A percentile compares a stretch with the other conserved stretches of the same genome.
Evolutionary conservation across 768 basidiomycete species (phyloP).

Genomic region (Tulasnella sp.): DNA sequence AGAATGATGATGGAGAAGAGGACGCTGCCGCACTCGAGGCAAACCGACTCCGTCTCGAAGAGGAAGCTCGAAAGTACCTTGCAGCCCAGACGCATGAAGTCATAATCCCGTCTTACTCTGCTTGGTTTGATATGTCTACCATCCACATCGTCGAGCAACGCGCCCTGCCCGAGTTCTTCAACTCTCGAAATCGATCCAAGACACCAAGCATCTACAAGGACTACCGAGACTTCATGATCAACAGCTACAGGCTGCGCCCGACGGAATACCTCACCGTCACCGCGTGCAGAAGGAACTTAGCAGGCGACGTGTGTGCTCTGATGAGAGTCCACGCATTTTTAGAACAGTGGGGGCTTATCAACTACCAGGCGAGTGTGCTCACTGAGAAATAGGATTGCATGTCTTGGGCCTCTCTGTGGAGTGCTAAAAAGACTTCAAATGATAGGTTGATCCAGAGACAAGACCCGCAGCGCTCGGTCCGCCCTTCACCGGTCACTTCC

Average conservation of each 20-base stretch:
- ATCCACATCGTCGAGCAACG: conserved; percentile 87
- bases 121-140: conserved; percentile 95
- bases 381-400: neutral
- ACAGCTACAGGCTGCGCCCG: conserved; percentile 90
- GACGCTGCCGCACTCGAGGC: conserved; percentile 65
- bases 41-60: conserved; percentile 65
- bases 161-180: conserved; percentile 96
- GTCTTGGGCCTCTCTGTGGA: neutral
- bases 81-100: conserved; percentile 96
- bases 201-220: conserved; percentile 97
- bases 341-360: conserved; percentile 97
- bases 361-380: conserved; percentile 71
- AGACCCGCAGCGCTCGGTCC: conserved; percentile 89
- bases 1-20: conserved; percentile 79
- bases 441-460: conserved; percentile 90
- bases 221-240: conserved; percentile 99
- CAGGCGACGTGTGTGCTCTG: conserved; percentile 95
- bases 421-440: neutral
- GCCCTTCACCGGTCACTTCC: conserved; percentile 98
- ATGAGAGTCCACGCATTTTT: conserved; percentile 99
- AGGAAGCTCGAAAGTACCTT: conserved; percentile 86
- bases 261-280: conserved; percentile 95
- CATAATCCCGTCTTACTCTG: conserved; percentile 91
- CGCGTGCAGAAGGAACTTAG: conserved; percentile 88
- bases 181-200: conserved; percentile 85